phyloP scores from a whole-genome alignment of 192 early-diverging fungal genomes.

The Geosiphon pyriformis region DNA sequence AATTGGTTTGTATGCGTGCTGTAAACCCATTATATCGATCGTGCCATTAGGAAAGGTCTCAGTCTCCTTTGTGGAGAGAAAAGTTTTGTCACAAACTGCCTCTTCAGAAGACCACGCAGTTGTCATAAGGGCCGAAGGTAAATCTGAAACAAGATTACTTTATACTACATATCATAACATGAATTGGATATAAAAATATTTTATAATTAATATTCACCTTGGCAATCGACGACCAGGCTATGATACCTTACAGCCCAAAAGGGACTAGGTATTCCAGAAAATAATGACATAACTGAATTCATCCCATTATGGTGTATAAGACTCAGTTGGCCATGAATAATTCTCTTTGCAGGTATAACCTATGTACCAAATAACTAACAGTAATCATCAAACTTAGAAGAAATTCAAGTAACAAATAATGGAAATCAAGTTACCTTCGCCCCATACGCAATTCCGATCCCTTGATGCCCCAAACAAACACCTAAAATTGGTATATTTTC shows the following conservation, averaged over 20 bases:
- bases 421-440: slow-evolving; percentile 51
- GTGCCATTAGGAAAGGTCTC: slow-evolving; percentile 17
- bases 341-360: slow-evolving; percentile 58
- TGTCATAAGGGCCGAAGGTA: slow-evolving; percentile 53
- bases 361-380: slow-evolving; percentile 28
- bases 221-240: slow-evolving; percentile 67
- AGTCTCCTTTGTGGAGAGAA: neutral
- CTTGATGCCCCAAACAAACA: slow-evolving; percentile 93
- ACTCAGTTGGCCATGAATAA: slow-evolving; percentile 82
- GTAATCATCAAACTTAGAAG: neutral
- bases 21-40: slow-evolving; percentile 72
- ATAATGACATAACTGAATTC: slow-evolving; percentile 34
- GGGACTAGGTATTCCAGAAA: slow-evolving; percentile 53
- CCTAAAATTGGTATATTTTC: slow-evolving; percentile 74
- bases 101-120: slow-evolving; percentile 58
- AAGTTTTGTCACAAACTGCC: slow-evolving; percentile 26
- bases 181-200: neutral
- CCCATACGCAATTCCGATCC: slow-evolving; percentile 66
- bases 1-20: slow-evolving; percentile 62
- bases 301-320: slow-evolving; percentile 37
- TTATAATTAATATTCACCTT: slow-evolving; percentile 41
- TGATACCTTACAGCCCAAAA: slow-evolving; percentile 89
- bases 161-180: neutral
- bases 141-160: slow-evolving; percentile 31
- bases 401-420: neutral